These are phyloP conservation scores for Hirschfeldia incana DNA, from an alignment of 345 rosid genomes.

Conservation along the genomic window DNA sequence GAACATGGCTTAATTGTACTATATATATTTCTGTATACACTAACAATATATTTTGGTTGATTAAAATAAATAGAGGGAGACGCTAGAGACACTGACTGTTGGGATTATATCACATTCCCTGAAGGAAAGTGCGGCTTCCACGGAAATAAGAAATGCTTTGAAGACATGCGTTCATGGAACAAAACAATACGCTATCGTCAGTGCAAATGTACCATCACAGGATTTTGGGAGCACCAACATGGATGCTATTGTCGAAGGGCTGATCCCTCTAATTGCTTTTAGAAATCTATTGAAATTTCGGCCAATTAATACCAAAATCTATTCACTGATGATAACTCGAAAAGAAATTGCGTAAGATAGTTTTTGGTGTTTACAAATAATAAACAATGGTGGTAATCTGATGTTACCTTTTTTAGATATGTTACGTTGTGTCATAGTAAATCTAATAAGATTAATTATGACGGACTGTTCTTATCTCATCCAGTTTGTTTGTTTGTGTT, in stretches of 20 bases:
- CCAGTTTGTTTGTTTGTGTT: neutral
- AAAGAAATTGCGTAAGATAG: neutral
- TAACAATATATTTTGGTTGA: neutral
- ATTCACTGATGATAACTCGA: neutral
- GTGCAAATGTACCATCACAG: neutral
- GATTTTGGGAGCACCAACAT: neutral
- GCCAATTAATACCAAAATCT: neutral
- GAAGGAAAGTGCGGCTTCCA: neutral
- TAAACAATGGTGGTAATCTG: neutral
- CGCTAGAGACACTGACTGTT: slow-evolving; percentile 9
- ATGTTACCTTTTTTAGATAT: neutral
- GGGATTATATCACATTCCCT: neutral
- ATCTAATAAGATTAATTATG: neutral
- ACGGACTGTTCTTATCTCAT: neutral
- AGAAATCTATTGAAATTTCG: neutral
- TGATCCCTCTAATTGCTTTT: neutral
- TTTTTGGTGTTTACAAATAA: neutral
- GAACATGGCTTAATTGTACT: neutral
- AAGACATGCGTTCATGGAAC: slow-evolving; percentile 3
- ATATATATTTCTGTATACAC: neutral
- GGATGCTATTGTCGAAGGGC: slow-evolving; percentile 2
- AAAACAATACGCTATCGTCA: neutral
- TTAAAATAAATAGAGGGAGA: neutral
- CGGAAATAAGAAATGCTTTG: slow-evolving; percentile 9
- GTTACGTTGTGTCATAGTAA: neutral